Conservation (phyloP, 129 eudicot genomes). For the Deinandra increscens region DNA sequence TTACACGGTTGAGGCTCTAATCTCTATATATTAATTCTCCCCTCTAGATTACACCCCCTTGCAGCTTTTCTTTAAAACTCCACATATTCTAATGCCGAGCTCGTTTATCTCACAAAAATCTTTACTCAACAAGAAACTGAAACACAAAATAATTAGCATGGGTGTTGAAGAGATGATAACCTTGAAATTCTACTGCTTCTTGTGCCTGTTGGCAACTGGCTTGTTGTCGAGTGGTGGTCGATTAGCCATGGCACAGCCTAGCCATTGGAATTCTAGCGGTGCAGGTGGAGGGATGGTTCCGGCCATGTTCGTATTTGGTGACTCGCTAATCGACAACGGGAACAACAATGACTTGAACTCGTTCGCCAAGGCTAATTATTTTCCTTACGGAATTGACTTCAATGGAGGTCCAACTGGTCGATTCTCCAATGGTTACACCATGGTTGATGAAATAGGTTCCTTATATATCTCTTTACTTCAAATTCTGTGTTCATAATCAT, state of each 20-base stretch:
- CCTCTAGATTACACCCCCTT: conserved; percentile 8
- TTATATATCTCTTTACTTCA: conserved; percentile 15
- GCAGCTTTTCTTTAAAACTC: neutral
- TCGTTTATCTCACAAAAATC: neutral
- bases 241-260: conserved; percentile 19
- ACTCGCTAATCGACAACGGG: conserved; percentile 82
- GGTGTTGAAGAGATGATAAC: neutral
- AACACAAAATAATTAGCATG: conserved; percentile 15
- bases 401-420: conserved; percentile 76
- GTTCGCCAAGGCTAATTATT: conserved; percentile 83
- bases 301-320: conserved; percentile 82
- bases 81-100: neutral
- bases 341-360: conserved; percentile 77
- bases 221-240: conserved; percentile 25
- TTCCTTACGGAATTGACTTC: conserved; percentile 90
- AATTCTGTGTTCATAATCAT: neutral
- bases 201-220: conserved; percentile 26
- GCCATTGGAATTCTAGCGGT: neutral
- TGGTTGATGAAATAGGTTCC: conserved; percentile 78
- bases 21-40: conserved; percentile 15
- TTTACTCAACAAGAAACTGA: conserved; percentile 1
- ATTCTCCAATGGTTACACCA: conserved; percentile 87
- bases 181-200: conserved; percentile 20
- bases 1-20: neutral
- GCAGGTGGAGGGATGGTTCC: conserved; percentile 56